A percentile compares a stretch with the other conserved stretches of the same genome.
Conservation (phyloP, 768 basidiomycete species). For the Tulasnella sp. region DNA sequence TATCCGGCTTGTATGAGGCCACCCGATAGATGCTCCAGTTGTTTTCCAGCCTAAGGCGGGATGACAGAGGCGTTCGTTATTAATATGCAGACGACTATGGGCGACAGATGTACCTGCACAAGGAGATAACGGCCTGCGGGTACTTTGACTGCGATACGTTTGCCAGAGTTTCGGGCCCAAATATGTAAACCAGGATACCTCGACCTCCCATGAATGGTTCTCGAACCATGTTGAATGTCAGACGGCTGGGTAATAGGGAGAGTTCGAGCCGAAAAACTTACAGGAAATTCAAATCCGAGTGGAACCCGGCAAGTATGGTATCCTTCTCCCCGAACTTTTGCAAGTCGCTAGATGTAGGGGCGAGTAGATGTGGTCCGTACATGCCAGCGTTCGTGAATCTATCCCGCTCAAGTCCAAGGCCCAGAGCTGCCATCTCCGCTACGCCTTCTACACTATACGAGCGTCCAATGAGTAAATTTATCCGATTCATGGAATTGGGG, state of each 20-base stretch:
- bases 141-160: constrained; percentile 78
- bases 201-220: constrained; percentile 77
- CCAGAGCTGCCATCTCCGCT: constrained; percentile 80
- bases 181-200: constrained; percentile 83
- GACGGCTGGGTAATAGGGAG: constrained; percentile 17
- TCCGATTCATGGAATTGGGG: background rate
- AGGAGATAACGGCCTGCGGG: constrained; percentile 71
- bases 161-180: constrained; percentile 91
- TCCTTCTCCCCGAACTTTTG: constrained; percentile 63
- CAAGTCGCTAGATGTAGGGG: constrained; percentile 89
- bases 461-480: background rate
- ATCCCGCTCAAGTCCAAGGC: constrained; percentile 61
- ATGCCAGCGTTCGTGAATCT: constrained; percentile 67
- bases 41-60: constrained; percentile 63
- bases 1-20: constrained; percentile 83
- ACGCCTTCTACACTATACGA: constrained; percentile 62
- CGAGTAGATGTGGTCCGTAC: constrained; percentile 86
- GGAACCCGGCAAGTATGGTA: constrained; percentile 89
- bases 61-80: too few relatives aligned
- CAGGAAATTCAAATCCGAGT: constrained; percentile 87
- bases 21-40: constrained; percentile 70
- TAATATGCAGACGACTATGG: too few relatives aligned
- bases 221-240: constrained; percentile 19
- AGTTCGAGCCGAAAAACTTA: constrained; percentile 26
- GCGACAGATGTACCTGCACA: constrained; percentile 45